A percentile compares a stretch with the other conserved stretches of the same genome.
Conservation (phyloP, 1,139 yeast species). For the Magnusiomyces fungicola region DNA sequence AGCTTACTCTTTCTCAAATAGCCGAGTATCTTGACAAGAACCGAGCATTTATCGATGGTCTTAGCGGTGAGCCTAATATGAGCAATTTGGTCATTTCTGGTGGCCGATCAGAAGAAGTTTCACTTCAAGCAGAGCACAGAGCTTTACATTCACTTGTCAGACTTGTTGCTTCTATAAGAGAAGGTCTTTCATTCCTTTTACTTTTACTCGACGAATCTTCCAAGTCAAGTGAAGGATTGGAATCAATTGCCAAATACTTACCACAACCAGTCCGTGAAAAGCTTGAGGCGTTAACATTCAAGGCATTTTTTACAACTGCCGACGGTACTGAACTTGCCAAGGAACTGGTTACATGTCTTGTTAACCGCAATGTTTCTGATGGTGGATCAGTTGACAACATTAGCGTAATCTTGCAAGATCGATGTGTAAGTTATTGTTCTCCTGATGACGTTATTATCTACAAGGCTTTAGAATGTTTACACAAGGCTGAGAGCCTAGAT, state of each 20-base stretch:
- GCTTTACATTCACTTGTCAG: constrained; percentile 75
- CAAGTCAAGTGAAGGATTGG: constrained; percentile 37
- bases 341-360: constrained; percentile 80
- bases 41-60: constrained; percentile 37
- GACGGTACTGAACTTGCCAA: constrained; percentile 64
- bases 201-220: constrained; percentile 70
- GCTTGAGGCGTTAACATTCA: constrained; percentile 59
- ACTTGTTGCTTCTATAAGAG: constrained; percentile 72
- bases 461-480: constrained; percentile 86
- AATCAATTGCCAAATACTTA: constrained; percentile 64
- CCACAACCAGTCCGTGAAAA: constrained; percentile 60
- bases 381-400: constrained; percentile 94
- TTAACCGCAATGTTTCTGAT: constrained; percentile 76
- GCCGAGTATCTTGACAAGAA: constrained; percentile 34
- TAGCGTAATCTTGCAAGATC: constrained; percentile 79
- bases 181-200: constrained; percentile 80
- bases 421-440: constrained; percentile 94
- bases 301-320: constrained; percentile 64
- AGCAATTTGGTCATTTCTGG: constrained; percentile 23
- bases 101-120: constrained; percentile 44
- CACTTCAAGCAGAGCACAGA: constrained; percentile 85
- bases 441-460: constrained; percentile 89
- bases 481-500: constrained; percentile 60
- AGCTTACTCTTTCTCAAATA: constrained; percentile 30
- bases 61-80: constrained; percentile 31